Conservation (phyloP, 1,284 basidiomycete genomes). For the Marasmius sp. region DNA sequence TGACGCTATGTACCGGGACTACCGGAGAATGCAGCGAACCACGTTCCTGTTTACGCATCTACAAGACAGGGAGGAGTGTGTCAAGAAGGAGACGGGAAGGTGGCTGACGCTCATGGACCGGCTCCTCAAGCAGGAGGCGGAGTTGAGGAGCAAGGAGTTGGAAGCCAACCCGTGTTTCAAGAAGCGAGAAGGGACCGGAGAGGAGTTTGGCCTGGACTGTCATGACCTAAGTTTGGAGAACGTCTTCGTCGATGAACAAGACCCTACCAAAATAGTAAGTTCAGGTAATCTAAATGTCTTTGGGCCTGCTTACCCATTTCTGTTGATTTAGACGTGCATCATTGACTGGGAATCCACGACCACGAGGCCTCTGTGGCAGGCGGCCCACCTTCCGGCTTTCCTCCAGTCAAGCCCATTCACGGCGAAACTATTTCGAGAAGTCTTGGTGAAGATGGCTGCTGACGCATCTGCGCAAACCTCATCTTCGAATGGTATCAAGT, state of each 20-base stretch:
- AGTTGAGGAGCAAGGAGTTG: conserved; percentile 25
- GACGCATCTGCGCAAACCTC: conserved; percentile 12
- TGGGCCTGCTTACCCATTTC: conserved; percentile 8
- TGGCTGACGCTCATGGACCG: conserved; percentile 67
- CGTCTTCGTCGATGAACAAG: conserved; percentile 71
- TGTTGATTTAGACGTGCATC: conserved; percentile 61
- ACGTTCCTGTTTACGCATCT: conserved; percentile 75
- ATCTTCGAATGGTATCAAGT: background rate
- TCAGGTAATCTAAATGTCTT: background rate
- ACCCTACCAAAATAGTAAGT: conserved; percentile 69
- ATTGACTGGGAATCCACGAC: conserved; percentile 88
- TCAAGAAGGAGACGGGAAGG: conserved; percentile 65
- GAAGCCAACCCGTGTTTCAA: conserved; percentile 2
- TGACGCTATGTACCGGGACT: conserved; percentile 75
- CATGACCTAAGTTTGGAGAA: conserved; percentile 81
- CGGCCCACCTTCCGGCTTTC: conserved; percentile 77
- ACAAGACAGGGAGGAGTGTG: conserved; percentile 56
- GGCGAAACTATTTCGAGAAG: conserved; percentile 64
- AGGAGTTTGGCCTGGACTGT: conserved; percentile 69
- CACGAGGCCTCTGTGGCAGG: conserved; percentile 77
- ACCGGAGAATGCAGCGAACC: conserved; percentile 71
- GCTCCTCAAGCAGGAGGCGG: conserved; percentile 33
- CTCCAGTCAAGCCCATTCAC: conserved; percentile 74
- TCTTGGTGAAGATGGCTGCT: conserved; percentile 49
- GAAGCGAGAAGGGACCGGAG: conserved; percentile 16